These are phyloP conservation scores for Populus ilicifolia DNA, from an alignment of 345 rosid genomes.

Conservation along the genomic window DNA sequence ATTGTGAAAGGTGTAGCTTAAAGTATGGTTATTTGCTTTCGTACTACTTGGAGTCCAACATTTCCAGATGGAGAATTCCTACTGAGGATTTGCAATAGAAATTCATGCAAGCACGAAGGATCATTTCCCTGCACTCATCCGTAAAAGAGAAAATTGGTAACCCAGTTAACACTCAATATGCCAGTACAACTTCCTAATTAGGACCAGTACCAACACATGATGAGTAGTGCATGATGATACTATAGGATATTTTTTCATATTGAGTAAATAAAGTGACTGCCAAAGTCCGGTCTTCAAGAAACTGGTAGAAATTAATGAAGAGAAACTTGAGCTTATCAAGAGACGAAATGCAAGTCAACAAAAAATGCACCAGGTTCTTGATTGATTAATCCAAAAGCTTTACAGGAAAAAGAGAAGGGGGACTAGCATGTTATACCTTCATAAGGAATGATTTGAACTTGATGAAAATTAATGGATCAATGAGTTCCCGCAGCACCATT, in stretches of 20 bases:
- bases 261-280: neutral
- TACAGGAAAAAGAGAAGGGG: neutral
- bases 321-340: neutral
- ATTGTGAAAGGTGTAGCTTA: neutral
- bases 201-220: neutral
- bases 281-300: neutral
- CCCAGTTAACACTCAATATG: neutral
- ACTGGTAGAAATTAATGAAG: neutral
- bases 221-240: neutral
- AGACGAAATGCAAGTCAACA: neutral
- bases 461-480: slow-evolving; percentile 74
- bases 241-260: neutral
- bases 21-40: neutral
- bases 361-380: neutral
- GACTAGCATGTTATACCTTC: slow-evolving; percentile 42
- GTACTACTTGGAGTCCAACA: slow-evolving; percentile 62
- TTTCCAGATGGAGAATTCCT: slow-evolving; percentile 65
- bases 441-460: slow-evolving; percentile 74
- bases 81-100: slow-evolving; percentile 55
- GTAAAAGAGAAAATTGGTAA: neutral
- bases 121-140: slow-evolving; percentile 64
- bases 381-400: neutral
- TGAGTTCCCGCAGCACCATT: slow-evolving; percentile 88
- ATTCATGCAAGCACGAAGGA: slow-evolving; percentile 87
- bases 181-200: neutral